phyloP scores from a whole-genome alignment of 345 rosid species.

The Kernera saxatilis region DNA sequence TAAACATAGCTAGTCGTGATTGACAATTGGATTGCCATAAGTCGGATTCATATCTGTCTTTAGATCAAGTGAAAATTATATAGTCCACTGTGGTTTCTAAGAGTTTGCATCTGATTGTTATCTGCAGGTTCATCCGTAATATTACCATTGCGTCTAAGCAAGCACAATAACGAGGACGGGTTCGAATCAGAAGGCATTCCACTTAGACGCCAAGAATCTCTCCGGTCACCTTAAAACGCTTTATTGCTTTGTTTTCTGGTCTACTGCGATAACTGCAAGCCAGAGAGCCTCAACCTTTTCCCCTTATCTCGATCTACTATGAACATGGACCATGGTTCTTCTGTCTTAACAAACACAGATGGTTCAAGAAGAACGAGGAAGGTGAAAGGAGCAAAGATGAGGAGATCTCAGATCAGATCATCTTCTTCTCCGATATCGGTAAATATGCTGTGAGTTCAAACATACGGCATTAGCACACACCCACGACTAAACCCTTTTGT shows the following conservation, averaged over 20 bases:
- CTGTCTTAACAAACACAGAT: conserved; percentile 12
- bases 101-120: conserved; percentile 9
- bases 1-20: neutral
- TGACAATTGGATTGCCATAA: neutral
- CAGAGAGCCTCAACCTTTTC: conserved; percentile 18
- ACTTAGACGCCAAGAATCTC: conserved; percentile 45
- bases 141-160: conserved; percentile 35
- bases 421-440: conserved; percentile 5
- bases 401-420: neutral
- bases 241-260: conserved; percentile 3
- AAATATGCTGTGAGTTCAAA: conserved; percentile 24
- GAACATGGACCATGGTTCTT: conserved; percentile 11
- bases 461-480: conserved; percentile 23
- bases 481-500: conserved; percentile 25
- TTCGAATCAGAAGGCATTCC: conserved; percentile 54
- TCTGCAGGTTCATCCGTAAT: conserved; percentile 45
- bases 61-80: no score
- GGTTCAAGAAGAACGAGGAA: conserved; percentile 23
- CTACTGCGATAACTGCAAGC: conserved; percentile 1
- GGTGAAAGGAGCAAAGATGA: neutral
- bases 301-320: conserved; percentile 13
- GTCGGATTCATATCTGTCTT: no score
- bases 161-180: conserved; percentile 40
- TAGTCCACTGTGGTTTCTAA: neutral
- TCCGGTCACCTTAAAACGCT: conserved; percentile 31